These are phyloP conservation scores for Hortiboletus campestris DNA, from an alignment of 768 basidiomycete genomes.

Conservation along the genomic window DNA sequence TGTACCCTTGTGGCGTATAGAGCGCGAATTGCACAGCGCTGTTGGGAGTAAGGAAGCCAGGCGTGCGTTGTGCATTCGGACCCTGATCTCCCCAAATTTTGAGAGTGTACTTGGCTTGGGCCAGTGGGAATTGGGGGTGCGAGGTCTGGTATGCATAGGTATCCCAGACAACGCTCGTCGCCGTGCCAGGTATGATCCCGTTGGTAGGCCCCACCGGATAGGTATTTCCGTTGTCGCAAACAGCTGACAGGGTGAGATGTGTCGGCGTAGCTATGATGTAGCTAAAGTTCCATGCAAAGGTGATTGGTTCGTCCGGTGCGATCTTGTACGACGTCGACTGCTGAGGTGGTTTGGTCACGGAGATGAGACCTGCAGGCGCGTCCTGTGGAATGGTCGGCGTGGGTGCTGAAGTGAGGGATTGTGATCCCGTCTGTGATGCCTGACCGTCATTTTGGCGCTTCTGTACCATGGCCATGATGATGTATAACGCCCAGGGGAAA, in stretches of 20 bases:
- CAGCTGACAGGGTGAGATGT: slow-evolving; percentile 56
- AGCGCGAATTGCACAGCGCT: slow-evolving; percentile 53
- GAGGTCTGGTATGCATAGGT: slow-evolving; percentile 50
- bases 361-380: slow-evolving; percentile 61
- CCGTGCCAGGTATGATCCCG: slow-evolving; percentile 48
- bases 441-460: slow-evolving; percentile 8
- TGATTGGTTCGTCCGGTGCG: slow-evolving; percentile 66
- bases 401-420: slow-evolving; percentile 3
- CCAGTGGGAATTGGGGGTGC: slow-evolving; percentile 50
- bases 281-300: slow-evolving; percentile 91
- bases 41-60: slow-evolving; percentile 53
- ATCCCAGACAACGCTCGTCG: slow-evolving; percentile 56
- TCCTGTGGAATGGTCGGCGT: slow-evolving; percentile 44
- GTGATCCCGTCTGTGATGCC: slow-evolving; percentile 6
- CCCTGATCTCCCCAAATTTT: slow-evolving; percentile 59
- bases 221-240: slow-evolving; percentile 63
- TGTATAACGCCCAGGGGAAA: background rate
- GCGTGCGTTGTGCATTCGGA: slow-evolving; percentile 41
- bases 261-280: slow-evolving; percentile 64
- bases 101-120: slow-evolving; percentile 56
- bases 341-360: slow-evolving; percentile 78
- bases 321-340: slow-evolving; percentile 87
- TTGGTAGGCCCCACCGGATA: slow-evolving; percentile 60
- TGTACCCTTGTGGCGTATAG: slow-evolving; percentile 53
- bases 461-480: background rate